Percentiles rank a stretch among this genome's conserved stretches.
Evolutionary conservation across 2,329 filamentous ascomycete genomes (phyloP).

Genomic region (Aspergillus ruber): DNA sequence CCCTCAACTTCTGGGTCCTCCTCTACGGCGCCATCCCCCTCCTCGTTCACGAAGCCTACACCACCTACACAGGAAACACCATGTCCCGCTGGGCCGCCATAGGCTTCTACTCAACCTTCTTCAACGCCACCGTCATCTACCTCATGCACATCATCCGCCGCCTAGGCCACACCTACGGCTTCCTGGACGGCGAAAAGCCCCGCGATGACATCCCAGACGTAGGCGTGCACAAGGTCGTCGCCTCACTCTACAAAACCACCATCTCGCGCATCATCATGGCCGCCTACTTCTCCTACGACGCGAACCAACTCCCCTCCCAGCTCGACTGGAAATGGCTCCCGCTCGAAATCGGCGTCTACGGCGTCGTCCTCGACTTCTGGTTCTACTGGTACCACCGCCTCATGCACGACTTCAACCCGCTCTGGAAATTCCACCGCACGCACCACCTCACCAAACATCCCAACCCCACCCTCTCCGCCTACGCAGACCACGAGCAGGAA

Average conservation of each 20-base stretch:
- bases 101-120: slow-evolving; percentile 28
- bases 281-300: slow-evolving; percentile 1
- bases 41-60: slow-evolving; percentile 27
- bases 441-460: slow-evolving; percentile 2
- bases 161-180: slow-evolving; percentile 1
- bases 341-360: slow-evolving; percentile 1
- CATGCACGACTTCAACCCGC: slow-evolving; percentile 1
- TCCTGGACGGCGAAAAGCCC: slow-evolving; percentile 1
- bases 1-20: slow-evolving; percentile 32
- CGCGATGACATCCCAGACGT: slow-evolving; percentile 34
- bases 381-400: slow-evolving; percentile 4
- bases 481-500: slow-evolving; percentile 2
- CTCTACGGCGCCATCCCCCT: slow-evolving; percentile 31
- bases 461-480: slow-evolving; percentile 1
- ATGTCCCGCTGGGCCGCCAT: slow-evolving; percentile 22
- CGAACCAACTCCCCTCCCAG: background rate
- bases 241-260: slow-evolving; percentile 9
- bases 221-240: slow-evolving; percentile 24
- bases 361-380: slow-evolving; percentile 1
- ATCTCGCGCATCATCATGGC: background rate
- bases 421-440: slow-evolving; percentile 2
- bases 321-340: slow-evolving; percentile 2
- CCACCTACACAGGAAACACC: slow-evolving; percentile 16
- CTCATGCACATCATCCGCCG: slow-evolving; percentile 8
- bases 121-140: slow-evolving; percentile 33